Conservation (phyloP, 2,329 filamentous ascomycete genomes). For the Fusarium chlamydosporum region DNA sequence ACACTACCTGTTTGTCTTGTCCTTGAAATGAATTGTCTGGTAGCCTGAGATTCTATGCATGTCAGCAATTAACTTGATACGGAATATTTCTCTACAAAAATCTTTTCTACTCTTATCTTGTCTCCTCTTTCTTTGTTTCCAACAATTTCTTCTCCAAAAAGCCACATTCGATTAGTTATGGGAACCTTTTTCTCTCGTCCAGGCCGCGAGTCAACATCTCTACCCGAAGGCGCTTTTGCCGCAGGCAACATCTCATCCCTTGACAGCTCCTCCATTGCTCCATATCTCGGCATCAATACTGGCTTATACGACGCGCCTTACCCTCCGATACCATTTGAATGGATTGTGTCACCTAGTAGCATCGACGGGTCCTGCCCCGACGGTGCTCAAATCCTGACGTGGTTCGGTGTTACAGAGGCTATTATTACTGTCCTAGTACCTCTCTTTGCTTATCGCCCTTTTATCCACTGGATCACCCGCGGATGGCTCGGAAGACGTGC, state of each 20-base stretch:
- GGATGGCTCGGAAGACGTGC: conserved; percentile 35
- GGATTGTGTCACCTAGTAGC: conserved; percentile 34
- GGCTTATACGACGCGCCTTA: conserved; percentile 32
- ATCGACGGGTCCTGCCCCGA: conserved; percentile 29
- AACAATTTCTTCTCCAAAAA: too few species aligned
- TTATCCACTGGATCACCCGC: conserved; percentile 37
- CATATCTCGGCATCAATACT: conserved; percentile 43
- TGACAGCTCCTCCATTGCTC: conserved; percentile 36
- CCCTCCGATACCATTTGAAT: conserved; percentile 46
- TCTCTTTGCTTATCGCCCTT: conserved; percentile 39
- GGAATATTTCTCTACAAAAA: too few species aligned
- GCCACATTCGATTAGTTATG: neutral
- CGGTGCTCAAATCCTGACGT: conserved; percentile 27
- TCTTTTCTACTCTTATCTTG: too few species aligned
- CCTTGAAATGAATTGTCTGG: too few species aligned
- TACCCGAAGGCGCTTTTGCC: neutral
- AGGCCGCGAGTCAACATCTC: neutral
- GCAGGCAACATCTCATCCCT: conserved; percentile 20
- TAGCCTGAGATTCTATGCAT: too few species aligned
- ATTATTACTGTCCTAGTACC: conserved; percentile 32
- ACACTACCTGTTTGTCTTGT: too few species aligned
- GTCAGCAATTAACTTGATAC: too few species aligned
- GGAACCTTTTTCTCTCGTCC: conserved; percentile 10
- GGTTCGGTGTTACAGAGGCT: conserved; percentile 43
- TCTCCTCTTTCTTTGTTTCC: too few species aligned